Percentiles rank a stretch among this genome's conserved stretches.
Evolutionary conservation across 148 eudicot genomes (phyloP).

Genomic region (Rhododendron williamsianum): DNA sequence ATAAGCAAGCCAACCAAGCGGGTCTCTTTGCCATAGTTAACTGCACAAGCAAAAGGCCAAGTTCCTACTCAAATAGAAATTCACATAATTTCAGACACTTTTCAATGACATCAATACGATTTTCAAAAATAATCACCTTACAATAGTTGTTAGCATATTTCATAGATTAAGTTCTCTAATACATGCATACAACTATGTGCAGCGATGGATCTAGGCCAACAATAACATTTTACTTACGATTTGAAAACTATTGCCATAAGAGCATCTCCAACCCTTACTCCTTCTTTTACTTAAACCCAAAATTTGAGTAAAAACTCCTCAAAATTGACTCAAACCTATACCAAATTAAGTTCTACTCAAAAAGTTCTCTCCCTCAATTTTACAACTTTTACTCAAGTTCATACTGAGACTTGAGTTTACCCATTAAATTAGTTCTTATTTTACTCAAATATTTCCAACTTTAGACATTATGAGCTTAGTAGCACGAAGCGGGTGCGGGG

Average conservation of each 20-base stretch:
- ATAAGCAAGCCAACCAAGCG: background rate
- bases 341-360: background rate
- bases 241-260: background rate
- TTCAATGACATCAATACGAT: background rate
- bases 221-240: background rate
- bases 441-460: no score
- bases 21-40: background rate
- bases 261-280: background rate
- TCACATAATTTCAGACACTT: background rate
- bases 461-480: background rate
- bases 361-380: background rate
- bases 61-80: no score
- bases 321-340: background rate
- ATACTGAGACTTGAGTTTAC: background rate
- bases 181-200: background rate
- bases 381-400: background rate
- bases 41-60: background rate
- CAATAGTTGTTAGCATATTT: background rate
- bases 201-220: background rate
- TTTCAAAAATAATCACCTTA: background rate
- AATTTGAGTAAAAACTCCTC: background rate
- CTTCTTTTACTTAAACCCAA: background rate
- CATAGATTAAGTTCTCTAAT: background rate
- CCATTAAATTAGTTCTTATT: background rate
- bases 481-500: no score